Conservation (phyloP, 2,329 filamentous ascomycete species). For the Xylaria sp. region DNA sequence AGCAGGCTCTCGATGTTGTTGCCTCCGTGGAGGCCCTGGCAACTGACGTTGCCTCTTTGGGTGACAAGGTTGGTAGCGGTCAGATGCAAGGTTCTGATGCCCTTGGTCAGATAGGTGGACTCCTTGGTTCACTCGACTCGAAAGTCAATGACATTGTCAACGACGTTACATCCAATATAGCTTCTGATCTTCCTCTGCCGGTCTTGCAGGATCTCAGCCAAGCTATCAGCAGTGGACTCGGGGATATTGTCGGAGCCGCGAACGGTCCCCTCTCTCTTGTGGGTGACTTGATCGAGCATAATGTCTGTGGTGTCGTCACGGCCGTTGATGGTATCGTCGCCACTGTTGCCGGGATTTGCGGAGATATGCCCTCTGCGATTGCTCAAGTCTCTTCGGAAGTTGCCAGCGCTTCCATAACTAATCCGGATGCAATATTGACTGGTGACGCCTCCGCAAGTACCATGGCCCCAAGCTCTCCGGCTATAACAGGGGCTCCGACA, state of each 20-base stretch:
- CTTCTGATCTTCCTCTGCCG: slow-evolving; percentile 32
- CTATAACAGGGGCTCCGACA: neutral
- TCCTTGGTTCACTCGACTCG: slow-evolving; percentile 42
- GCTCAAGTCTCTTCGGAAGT: slow-evolving; percentile 35
- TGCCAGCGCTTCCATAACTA: slow-evolving; percentile 23
- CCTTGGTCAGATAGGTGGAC: slow-evolving; percentile 35
- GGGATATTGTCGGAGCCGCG: slow-evolving; percentile 37
- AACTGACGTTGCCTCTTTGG: slow-evolving; percentile 43
- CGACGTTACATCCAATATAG: slow-evolving; percentile 34
- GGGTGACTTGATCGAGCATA: slow-evolving; percentile 41
- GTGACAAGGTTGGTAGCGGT: slow-evolving; percentile 34
- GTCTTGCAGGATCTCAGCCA: slow-evolving; percentile 37
- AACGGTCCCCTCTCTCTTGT: slow-evolving; percentile 40
- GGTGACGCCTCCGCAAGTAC: slow-evolving; percentile 20
- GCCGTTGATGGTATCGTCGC: slow-evolving; percentile 42
- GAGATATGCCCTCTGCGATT: slow-evolving; percentile 39
- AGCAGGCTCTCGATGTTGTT: slow-evolving; percentile 38
- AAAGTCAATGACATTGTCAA: slow-evolving; percentile 38
- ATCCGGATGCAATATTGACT: slow-evolving; percentile 31
- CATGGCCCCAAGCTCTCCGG: slow-evolving; percentile 2
- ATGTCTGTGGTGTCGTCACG: slow-evolving; percentile 43
- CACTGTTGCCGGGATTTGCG: slow-evolving; percentile 45
- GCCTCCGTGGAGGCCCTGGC: slow-evolving; percentile 41
- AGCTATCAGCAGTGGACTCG: slow-evolving; percentile 39
- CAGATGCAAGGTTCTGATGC: slow-evolving; percentile 39